Conservation (phyloP, 305 asterid species). For the Plantago lanceolata region DNA sequence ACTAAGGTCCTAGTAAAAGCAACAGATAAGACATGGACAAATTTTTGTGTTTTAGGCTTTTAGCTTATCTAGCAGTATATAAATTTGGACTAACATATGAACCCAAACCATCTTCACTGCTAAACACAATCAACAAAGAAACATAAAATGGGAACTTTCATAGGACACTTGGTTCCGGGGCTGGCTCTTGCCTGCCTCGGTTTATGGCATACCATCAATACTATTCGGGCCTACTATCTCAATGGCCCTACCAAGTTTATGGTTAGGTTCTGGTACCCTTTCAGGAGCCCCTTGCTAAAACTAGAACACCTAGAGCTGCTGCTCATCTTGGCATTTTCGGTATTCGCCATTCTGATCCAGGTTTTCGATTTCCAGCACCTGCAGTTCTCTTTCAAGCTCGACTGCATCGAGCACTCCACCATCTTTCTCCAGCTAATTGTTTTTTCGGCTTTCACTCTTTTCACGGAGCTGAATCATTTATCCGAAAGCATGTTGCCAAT, state of each 20-base stretch:
- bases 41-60: constrained; percentile 16
- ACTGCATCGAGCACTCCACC: constrained; percentile 60
- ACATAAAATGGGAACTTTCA: constrained; percentile 53
- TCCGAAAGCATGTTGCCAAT: constrained; percentile 37
- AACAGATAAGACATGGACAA: constrained; percentile 35
- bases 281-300: constrained; percentile 33
- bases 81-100: constrained; percentile 19
- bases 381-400: constrained; percentile 51
- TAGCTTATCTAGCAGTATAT: constrained; percentile 23
- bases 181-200: constrained; percentile 63
- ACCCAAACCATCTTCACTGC: constrained; percentile 11
- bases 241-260: constrained; percentile 50
- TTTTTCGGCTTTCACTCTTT: constrained; percentile 52
- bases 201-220: constrained; percentile 59
- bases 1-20: constrained; percentile 28
- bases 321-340: constrained; percentile 49
- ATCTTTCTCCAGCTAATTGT: constrained; percentile 60
- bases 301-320: constrained; percentile 52
- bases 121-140: constrained; percentile 11
- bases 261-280: constrained; percentile 61
- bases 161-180: constrained; percentile 65
- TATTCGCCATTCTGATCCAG: constrained; percentile 51
- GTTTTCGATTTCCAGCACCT: constrained; percentile 41
- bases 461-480: constrained; percentile 37
- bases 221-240: constrained; percentile 35